Base-by-base conservation (phyloP, 2,329 filamentous ascomycete genomes). In the Colletotrichum tofieldiae region DNA sequence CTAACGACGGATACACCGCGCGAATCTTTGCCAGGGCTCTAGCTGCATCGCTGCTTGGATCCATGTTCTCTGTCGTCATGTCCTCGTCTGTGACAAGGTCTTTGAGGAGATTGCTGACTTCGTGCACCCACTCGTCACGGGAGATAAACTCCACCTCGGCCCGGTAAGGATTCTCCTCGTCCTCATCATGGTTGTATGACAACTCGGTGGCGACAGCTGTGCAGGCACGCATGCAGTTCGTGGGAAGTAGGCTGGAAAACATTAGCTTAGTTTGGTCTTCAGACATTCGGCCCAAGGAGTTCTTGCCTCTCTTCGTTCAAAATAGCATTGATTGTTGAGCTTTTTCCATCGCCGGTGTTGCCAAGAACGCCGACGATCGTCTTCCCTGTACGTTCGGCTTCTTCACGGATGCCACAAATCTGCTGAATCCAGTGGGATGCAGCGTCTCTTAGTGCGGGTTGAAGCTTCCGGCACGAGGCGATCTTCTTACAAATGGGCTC, bases 181-280 rank as follows among this genome's bases (percentile, higher is more conserved):
- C 77, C 0, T 82, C 76, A 12, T 81, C 85, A 29, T 84, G n/a
- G 63, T 92, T 92, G 79, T 85, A 91, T 0, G 86, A 86, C 1
- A 92, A 83, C 75, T 92, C 89, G 0, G 89, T 92, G 0, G 90
- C 85, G 0, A 89, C 87, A 0, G 90, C 89, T 0, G 90, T 92
- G 71, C 89, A 92, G 0, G 90, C 90, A 37, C 88, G 81, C 85
- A 91, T 88, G 76, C 89, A 89, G 65, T 77, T 82, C 0, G 82
- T 84, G 0, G 81, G 82, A 1, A 84, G 71, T 6, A 84, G 73
- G 84, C 84, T 83, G 2, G 0, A 3, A 8, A 47, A 0, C 2
- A 11, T 63, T 20, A 68, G 65, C n/a, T 35, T 7, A 20, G 0
- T 11, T 16, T 6, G 20, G 14, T 49, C 2, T 6, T 8, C 2